These are phyloP conservation scores for Prototheca wickerhamii DNA, from an alignment of 163 green algal species.

Conservation along the genomic window DNA sequence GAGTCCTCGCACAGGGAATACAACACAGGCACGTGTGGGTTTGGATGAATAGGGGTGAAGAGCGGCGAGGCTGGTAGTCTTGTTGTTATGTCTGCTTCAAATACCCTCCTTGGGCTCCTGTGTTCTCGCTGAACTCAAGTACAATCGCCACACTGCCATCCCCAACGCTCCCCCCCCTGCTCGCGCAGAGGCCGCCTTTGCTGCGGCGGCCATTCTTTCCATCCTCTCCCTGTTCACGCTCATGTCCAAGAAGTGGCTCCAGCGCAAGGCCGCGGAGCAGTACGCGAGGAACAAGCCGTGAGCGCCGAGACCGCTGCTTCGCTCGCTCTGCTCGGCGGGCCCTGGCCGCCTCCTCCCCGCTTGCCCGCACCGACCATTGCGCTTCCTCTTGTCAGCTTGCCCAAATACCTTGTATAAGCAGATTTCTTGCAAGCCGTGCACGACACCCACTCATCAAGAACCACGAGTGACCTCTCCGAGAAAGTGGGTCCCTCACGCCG, in stretches of 20 bases:
- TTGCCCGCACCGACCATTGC: too few species aligned
- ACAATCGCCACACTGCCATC: background rate
- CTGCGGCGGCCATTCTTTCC: slow-evolving; percentile 69
- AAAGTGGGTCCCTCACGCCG: too few species aligned
- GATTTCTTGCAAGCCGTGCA: background rate
- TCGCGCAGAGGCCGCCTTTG: slow-evolving; percentile 70
- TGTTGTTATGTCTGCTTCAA: background rate
- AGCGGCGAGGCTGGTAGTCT: background rate
- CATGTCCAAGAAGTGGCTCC: slow-evolving; percentile 70
- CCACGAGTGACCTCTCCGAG: too few species aligned
- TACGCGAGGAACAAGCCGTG: slow-evolving; percentile 26
- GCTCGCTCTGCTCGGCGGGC: background rate
- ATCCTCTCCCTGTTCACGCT: slow-evolving; percentile 68
- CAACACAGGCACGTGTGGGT: slow-evolving; percentile 1
- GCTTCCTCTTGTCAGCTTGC: too few species aligned
- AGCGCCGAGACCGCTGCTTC: too few species aligned
- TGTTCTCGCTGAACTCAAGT: background rate
- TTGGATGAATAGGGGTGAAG: background rate
- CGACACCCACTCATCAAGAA: background rate
- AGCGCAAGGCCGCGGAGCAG: slow-evolving; percentile 43
- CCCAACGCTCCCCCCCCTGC: background rate
- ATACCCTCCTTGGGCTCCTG: background rate
- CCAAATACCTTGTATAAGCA: background rate
- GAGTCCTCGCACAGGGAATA: slow-evolving; percentile 69
- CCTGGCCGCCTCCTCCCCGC: too few species aligned